Conservation (phyloP, 1,284 basidiomycete genomes). For the Phlebopus sp. region DNA sequence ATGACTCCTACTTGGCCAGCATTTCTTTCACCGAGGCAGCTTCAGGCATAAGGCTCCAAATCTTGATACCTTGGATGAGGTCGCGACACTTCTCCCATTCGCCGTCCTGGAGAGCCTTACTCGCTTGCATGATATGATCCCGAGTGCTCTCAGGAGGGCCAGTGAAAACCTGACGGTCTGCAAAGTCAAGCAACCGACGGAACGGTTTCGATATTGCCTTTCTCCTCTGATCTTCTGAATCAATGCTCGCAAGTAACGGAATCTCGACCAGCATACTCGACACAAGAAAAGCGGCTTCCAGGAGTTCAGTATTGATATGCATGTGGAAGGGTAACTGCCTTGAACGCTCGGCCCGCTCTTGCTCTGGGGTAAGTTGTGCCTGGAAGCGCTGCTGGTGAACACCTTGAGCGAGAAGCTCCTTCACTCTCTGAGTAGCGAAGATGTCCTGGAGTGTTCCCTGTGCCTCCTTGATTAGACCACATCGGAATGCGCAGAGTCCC, state of each 20-base stretch:
- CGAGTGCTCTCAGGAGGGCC: conserved; percentile 98
- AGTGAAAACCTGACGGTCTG: conserved; percentile 96
- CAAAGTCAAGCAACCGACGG: conserved; percentile 93
- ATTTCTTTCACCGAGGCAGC: conserved; percentile 88
- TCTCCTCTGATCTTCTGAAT: conserved; percentile 89
- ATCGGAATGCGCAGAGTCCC: conserved; percentile 95
- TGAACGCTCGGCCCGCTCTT: conserved; percentile 95
- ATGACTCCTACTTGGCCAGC: conserved; percentile 74
- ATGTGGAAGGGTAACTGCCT: conserved; percentile 98
- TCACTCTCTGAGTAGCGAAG: conserved; percentile 93
- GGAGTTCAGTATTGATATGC: conserved; percentile 98
- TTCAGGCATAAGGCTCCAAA: conserved; percentile 96
- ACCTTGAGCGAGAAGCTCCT: conserved; percentile 96
- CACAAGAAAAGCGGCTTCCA: conserved; percentile 97
- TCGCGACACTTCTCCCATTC: conserved; percentile 97
- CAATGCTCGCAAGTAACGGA: conserved; percentile 90
- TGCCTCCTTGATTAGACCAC: conserved; percentile 91
- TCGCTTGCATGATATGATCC: conserved; percentile 99
- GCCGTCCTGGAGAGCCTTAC: conserved; percentile 93
- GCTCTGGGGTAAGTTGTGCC: conserved; percentile 79
- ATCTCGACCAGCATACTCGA: conserved; percentile 99
- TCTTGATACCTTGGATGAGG: conserved; percentile 93
- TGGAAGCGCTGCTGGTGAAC: conserved; percentile 93
- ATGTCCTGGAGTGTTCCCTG: conserved; percentile 94
- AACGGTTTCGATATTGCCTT: conserved; percentile 94